phyloP scores from a whole-genome alignment of 1,284 basidiomycete genomes.

The Xanthoconium separans region DNA sequence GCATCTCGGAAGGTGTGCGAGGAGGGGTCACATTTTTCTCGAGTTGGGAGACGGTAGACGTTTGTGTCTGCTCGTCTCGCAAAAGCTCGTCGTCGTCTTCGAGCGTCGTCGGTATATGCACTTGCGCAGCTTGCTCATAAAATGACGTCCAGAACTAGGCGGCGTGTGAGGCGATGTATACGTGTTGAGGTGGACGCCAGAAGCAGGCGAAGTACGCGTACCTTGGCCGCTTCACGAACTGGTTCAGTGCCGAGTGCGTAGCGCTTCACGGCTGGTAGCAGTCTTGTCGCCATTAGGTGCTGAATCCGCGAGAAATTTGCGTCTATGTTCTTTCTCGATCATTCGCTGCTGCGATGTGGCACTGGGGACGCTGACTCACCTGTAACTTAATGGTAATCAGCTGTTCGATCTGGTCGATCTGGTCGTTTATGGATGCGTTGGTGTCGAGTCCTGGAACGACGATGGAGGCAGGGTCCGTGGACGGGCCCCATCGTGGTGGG shows the following conservation, averaged over 20 bases:
- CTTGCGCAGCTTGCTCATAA: conserved; percentile 88
- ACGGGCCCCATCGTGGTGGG: conserved; percentile 65
- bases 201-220: conserved; percentile 33
- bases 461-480: conserved; percentile 60
- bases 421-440: conserved; percentile 71
- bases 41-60: conserved; percentile 19
- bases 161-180: not conserved
- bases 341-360: conserved; percentile 7
- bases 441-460: conserved; percentile 75
- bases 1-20: conserved; percentile 13
- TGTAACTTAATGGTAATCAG: conserved; percentile 88
- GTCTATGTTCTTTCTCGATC: conserved; percentile 74
- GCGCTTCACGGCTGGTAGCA: conserved; percentile 86
- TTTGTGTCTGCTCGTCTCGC: conserved; percentile 46
- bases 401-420: conserved; percentile 95
- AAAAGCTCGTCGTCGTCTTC: conserved; percentile 57
- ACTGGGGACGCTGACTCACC: conserved; percentile 38
- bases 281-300: conserved; percentile 76
- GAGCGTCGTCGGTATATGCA: conserved; percentile 72
- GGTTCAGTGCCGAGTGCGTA: conserved; percentile 86
- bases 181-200: not conserved
- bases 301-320: conserved; percentile 92
- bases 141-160: conserved; percentile 92
- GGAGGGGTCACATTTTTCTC: conserved; percentile 21
- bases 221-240: conserved; percentile 85